A percentile compares a stretch with the other conserved stretches of the same genome.
Evolutionary conservation across 768 basidiomycete genomes (phyloP).

Genomic region (Fibroporia radiculosa): DNA sequence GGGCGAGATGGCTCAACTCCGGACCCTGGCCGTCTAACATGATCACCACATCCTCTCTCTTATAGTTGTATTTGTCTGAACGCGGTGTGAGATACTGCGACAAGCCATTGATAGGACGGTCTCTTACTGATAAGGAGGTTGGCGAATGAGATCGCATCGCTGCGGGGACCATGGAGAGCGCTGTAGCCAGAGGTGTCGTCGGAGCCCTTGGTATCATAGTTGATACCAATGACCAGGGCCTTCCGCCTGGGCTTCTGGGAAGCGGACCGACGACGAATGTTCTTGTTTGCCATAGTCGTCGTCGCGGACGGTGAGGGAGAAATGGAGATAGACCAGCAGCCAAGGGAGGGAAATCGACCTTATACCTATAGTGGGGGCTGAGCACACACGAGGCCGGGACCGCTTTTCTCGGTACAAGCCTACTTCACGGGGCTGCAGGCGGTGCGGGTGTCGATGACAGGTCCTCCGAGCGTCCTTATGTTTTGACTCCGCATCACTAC

Average conservation of each 20-base stretch:
- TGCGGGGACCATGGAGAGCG: slow-evolving; percentile 5
- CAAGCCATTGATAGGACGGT: too few species aligned
- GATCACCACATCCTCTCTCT: slow-evolving; percentile 6
- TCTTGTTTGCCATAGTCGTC: neutral
- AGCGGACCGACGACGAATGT: neutral
- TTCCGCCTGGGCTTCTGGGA: slow-evolving; percentile 4
- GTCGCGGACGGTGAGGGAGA: neutral
- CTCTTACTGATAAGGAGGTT: slow-evolving; percentile 9
- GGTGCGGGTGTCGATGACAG: neutral
- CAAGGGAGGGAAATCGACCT: neutral
- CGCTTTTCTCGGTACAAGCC: too few species aligned
- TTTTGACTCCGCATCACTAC: too few species aligned
- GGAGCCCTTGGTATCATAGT: slow-evolving; percentile 5
- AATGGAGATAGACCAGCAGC: neutral
- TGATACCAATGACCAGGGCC: slow-evolving; percentile 15
- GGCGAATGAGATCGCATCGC: slow-evolving; percentile 8
- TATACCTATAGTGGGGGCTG: neutral
- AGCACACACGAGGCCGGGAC: too few species aligned
- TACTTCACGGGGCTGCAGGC: too few species aligned
- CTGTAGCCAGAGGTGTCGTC: neutral
- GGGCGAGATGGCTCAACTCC: neutral
- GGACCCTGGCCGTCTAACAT: slow-evolving; percentile 9
- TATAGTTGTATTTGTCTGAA: slow-evolving; percentile 11
- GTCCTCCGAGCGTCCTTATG: too few species aligned
- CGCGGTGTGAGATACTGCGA: too few species aligned